Evolutionary conservation across 768 basidiomycete genomes (phyloP).

Genomic region (Podaxis sp.): DNA sequence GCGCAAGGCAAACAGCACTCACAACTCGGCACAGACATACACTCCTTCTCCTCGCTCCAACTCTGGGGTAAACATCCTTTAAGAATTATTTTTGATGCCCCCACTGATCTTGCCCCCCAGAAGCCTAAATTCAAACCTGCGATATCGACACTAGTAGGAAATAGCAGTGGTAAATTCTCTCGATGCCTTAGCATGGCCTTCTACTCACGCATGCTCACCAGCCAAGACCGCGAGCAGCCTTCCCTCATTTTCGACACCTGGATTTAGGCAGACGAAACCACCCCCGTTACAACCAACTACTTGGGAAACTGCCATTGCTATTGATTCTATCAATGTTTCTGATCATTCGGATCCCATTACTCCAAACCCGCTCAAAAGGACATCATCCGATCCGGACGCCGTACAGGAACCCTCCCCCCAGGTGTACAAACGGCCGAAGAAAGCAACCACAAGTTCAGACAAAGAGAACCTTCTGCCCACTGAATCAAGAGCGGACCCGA

Average conservation of each 20-base stretch:
- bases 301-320: constrained; percentile 18
- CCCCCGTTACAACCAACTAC: constrained; percentile 22
- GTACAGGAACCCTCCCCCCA: constrained; percentile 29
- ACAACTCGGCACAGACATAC: neutral
- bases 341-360: constrained; percentile 37
- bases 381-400: constrained; percentile 39
- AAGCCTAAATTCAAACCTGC: constrained; percentile 50
- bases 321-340: constrained; percentile 34
- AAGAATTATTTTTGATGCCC: neutral
- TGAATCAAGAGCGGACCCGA: neutral
- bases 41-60: neutral
- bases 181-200: no score
- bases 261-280: constrained; percentile 28
- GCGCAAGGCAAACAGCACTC: constrained; percentile 17
- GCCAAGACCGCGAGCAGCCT: constrained; percentile 26
- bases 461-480: constrained; percentile 35
- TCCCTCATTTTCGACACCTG: constrained; percentile 46
- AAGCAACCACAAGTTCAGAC: constrained; percentile 21
- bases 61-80: neutral
- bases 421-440: constrained; percentile 34
- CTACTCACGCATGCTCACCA: neutral
- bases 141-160: constrained; percentile 3
- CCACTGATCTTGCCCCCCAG: constrained; percentile 3
- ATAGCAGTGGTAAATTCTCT: neutral
- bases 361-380: constrained; percentile 34